Percentiles rank a stretch among this genome's conserved stretches.
Conservation (phyloP, 2,329 filamentous ascomycete genomes). For the Pyricularia pennisetigena region DNA sequence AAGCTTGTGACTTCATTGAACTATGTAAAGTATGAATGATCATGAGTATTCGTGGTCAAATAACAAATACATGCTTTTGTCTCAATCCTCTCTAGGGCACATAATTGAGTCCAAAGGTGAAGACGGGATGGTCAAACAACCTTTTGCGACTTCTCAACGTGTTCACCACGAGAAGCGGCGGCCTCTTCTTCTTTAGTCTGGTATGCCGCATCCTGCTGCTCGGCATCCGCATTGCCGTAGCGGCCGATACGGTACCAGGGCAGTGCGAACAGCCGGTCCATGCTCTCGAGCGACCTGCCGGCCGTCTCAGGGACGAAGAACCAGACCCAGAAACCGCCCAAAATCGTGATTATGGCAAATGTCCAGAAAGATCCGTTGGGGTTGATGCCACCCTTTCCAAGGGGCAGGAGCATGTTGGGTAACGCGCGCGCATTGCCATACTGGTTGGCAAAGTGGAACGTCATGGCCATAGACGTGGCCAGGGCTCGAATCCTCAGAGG, state of each 20-base stretch:
- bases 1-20: background rate
- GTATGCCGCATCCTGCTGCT: constrained; percentile 29
- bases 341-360: constrained; percentile 55
- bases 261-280: constrained; percentile 32
- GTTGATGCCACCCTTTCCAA: constrained; percentile 31
- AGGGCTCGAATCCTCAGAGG: constrained; percentile 62
- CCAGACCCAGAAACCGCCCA: constrained; percentile 57
- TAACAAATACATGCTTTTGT: background rate
- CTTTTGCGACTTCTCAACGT: constrained; percentile 1
- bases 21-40: background rate
- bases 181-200: constrained; percentile 14
- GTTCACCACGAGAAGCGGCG: background rate
- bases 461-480: constrained; percentile 62
- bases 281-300: constrained; percentile 6
- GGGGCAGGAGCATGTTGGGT: constrained; percentile 57
- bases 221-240: constrained; percentile 39
- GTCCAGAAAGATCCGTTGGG: constrained; percentile 66
- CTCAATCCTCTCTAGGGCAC: background rate
- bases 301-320: constrained; percentile 55
- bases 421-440: constrained; percentile 68
- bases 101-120: background rate
- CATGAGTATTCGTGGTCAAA: background rate
- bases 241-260: constrained; percentile 65
- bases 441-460: constrained; percentile 67
- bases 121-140: background rate